Conservation (phyloP, 1,139 yeast species). For the Suhomyces panamericanus region DNA sequence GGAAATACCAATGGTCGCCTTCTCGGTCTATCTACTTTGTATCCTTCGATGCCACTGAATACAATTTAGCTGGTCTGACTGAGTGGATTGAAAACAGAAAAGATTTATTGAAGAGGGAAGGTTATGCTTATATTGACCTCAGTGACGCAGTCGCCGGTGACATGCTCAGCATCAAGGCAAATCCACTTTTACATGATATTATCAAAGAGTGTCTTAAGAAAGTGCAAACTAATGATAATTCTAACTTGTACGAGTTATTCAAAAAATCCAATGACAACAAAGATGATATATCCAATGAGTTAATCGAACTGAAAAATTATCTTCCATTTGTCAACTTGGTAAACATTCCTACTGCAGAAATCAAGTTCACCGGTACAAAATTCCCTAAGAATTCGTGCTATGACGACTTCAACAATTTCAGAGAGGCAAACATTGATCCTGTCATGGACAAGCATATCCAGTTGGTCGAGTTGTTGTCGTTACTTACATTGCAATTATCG, state of each 20-base stretch:
- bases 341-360: conserved; percentile 70
- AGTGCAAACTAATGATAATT: conserved; percentile 23
- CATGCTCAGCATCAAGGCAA: conserved; percentile 56
- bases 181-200: conserved; percentile 60
- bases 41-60: conserved; percentile 84
- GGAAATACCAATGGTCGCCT: conserved; percentile 77
- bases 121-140: conserved; percentile 74
- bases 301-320: conserved; percentile 61
- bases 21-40: conserved; percentile 78
- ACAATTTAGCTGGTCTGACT: conserved; percentile 81
- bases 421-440: conserved; percentile 49
- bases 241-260: conserved; percentile 30
- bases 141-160: conserved; percentile 73
- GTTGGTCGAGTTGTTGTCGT: conserved; percentile 58
- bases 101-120: conserved; percentile 56
- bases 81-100: conserved; percentile 70
- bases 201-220: conserved; percentile 42
- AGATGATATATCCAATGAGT: conserved; percentile 36
- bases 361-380: conserved; percentile 48
- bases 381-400: conserved; percentile 64
- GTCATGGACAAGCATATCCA: conserved; percentile 57
- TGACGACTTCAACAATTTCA: conserved; percentile 64
- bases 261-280: conserved; percentile 27
- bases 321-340: conserved; percentile 62
- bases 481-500: conserved; percentile 53